These are phyloP conservation scores for Beta corolliflora DNA, from an alignment of 179 eudicot species.

Conservation along the genomic window DNA sequence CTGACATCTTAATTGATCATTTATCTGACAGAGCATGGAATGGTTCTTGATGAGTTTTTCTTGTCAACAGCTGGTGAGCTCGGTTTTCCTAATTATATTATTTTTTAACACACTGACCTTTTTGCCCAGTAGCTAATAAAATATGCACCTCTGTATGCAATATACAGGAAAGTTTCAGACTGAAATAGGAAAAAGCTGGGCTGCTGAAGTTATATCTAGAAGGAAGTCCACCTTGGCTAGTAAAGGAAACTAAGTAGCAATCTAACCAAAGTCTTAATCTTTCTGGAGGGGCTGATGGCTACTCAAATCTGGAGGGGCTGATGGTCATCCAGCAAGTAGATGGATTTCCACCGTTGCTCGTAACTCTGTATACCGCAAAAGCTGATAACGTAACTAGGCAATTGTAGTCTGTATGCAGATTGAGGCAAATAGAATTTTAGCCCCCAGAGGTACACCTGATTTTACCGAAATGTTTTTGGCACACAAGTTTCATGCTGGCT, in stretches of 20 bases:
- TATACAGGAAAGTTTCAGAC: conserved; percentile 41
- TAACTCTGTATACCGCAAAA: not conserved
- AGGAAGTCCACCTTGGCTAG: conserved; percentile 34
- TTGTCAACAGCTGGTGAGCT: conserved; percentile 72
- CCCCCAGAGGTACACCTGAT: not conserved
- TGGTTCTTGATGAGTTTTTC: conserved; percentile 85
- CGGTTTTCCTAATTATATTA: not conserved
- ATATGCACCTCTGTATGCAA: too few species aligned
- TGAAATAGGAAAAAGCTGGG: conserved; percentile 40
- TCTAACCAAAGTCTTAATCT: conserved; percentile 7
- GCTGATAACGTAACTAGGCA: conserved; percentile 2
- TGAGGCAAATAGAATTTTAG: not conserved
- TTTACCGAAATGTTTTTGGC: not conserved
- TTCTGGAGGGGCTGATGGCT: conserved; percentile 14
- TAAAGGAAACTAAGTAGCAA: conserved; percentile 23
- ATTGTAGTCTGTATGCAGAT: conserved; percentile 7
- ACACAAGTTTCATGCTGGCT: conserved; percentile 1
- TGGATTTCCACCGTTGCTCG: not conserved
- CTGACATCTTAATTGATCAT: conserved; percentile 29
- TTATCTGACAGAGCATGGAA: conserved; percentile 68
- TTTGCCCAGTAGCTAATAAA: not conserved
- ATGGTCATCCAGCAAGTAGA: not conserved
- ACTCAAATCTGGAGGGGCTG: conserved; percentile 2
- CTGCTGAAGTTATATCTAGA: conserved; percentile 40
- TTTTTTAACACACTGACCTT: not conserved